These are phyloP conservation scores for Solanum ossicruentum DNA, from an alignment of 257 asterid genomes.

Conservation along the genomic window DNA sequence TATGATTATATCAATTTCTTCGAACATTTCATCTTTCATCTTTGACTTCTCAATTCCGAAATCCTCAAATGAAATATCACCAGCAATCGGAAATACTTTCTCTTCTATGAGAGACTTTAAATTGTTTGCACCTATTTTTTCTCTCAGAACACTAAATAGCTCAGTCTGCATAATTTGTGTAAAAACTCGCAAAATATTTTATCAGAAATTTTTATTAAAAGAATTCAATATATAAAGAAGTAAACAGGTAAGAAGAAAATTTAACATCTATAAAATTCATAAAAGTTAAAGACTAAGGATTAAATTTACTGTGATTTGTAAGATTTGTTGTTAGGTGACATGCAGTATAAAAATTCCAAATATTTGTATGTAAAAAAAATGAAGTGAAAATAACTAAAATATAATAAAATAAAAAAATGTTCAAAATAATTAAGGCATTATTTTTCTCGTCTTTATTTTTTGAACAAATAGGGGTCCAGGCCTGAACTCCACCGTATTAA, in stretches of 20 bases:
- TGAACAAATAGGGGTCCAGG: background rate
- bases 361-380: no score
- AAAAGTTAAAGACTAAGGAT: no score
- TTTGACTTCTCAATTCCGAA: slow-evolving; percentile 11
- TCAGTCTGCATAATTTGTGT: background rate
- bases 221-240: background rate
- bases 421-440: no score
- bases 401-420: no score
- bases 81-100: slow-evolving; percentile 10
- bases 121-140: background rate
- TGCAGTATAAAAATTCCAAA: no score
- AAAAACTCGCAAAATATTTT: background rate
- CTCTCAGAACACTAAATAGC: slow-evolving; percentile 8
- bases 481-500: background rate
- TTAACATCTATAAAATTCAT: no score
- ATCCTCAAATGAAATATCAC: slow-evolving; percentile 19
- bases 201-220: background rate
- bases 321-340: no score
- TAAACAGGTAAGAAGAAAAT: no score
- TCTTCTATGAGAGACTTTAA: slow-evolving; percentile 1
- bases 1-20: slow-evolving; percentile 28
- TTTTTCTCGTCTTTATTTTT: no score
- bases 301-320: no score
- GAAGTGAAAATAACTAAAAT: no score
- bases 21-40: slow-evolving; percentile 16